Conservation (phyloP, 2,329 filamentous ascomycete genomes). For the Amesomyces nigricolor region DNA sequence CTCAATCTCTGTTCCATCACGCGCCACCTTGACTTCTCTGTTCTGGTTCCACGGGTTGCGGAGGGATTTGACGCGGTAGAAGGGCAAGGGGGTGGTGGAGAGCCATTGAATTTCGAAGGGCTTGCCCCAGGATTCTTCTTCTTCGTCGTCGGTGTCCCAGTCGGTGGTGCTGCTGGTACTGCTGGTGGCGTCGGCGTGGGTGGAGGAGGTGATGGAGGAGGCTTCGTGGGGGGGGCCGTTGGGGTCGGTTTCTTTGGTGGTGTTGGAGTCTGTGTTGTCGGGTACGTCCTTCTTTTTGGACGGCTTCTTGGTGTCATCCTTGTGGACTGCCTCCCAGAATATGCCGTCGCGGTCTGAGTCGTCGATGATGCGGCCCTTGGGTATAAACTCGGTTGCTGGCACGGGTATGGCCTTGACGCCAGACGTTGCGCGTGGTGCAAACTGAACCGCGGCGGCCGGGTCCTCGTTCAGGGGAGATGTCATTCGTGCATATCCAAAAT, state of each 20-base stretch:
- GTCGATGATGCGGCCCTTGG: conserved; percentile 82
- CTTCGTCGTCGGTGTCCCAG: conserved; percentile 46
- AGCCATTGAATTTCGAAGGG: conserved; percentile 90
- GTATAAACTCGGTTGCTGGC: conserved; percentile 69
- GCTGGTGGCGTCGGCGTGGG: conserved; percentile 38
- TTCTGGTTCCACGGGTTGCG: conserved; percentile 95
- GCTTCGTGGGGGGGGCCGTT: conserved; percentile 32
- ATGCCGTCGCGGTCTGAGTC: conserved; percentile 92
- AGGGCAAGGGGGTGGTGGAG: conserved; percentile 75
- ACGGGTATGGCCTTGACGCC: conserved; percentile 71
- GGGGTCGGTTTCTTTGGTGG: conserved; percentile 32
- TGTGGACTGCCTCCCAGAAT: conserved; percentile 78
- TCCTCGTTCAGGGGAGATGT: conserved; percentile 75
- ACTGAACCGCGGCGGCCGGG: conserved; percentile 61
- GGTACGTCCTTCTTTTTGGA: conserved; percentile 19
- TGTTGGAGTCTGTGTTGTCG: conserved; percentile 49
- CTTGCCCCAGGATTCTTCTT: conserved; percentile 60
- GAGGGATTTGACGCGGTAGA: conserved; percentile 80
- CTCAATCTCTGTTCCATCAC: conserved; percentile 91
- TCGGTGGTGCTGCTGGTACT: conserved; percentile 34
- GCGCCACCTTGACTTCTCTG: conserved; percentile 89
- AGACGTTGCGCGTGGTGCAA: conserved; percentile 63
- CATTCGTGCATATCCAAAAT: conserved; percentile 94
- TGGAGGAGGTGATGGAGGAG: conserved; percentile 31
- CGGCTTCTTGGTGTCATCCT: conserved; percentile 25